Evolutionary conservation across 148 eudicot genomes (phyloP).

Genomic region (Diospyros lotus): DNA sequence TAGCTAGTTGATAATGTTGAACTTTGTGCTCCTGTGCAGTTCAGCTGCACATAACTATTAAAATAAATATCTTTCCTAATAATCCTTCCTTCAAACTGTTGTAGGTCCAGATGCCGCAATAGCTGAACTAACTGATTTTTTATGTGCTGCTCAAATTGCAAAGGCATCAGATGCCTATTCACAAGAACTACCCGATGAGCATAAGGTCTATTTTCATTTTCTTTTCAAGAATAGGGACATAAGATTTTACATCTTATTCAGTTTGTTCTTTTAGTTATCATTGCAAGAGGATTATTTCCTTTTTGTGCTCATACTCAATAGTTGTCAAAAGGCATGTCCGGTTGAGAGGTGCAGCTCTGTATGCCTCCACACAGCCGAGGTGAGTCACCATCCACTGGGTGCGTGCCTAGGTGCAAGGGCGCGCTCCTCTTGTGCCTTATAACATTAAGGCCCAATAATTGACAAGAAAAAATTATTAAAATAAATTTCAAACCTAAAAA

Average conservation of each 20-base stretch:
- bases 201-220: constrained; percentile 19
- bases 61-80: background rate
- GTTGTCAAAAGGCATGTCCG: too few relatives aligned
- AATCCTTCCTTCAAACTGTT: background rate
- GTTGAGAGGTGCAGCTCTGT: too few relatives aligned
- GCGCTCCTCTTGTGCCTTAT: too few relatives aligned
- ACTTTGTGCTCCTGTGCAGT: background rate
- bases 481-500: too few relatives aligned
- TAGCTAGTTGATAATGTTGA: background rate
- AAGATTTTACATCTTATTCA: background rate
- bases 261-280: too few relatives aligned
- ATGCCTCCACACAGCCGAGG: too few relatives aligned
- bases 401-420: too few relatives aligned
- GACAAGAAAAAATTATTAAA: too few relatives aligned
- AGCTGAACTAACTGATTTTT: constrained; percentile 55
- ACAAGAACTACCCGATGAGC: constrained; percentile 25
- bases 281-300: too few relatives aligned
- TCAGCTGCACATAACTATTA: background rate
- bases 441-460: too few relatives aligned
- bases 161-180: constrained; percentile 45
- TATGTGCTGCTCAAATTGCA: constrained; percentile 78
- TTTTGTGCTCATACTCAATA: too few relatives aligned
- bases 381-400: too few relatives aligned
- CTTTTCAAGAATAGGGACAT: background rate
- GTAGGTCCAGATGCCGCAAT: constrained; percentile 71